A percentile compares a stretch with the other conserved stretches of the same genome.
phyloP scores from a whole-genome alignment of 192 early-diverging fungal species.

The Entomortierella parvispora region DNA sequence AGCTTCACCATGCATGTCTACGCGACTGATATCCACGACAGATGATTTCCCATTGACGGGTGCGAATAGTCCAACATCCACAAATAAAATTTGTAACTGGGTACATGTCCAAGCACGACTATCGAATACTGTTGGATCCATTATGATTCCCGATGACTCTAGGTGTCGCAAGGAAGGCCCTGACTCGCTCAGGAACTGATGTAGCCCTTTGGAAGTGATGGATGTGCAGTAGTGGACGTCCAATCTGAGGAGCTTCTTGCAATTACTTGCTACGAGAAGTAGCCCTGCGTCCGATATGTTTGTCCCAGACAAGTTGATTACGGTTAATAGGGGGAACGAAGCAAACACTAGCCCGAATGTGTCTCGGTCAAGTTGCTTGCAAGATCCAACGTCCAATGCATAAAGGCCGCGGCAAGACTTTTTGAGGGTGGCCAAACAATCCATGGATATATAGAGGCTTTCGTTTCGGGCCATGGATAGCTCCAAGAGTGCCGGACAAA shows the following conservation, averaged over 20 bases:
- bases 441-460: slow-evolving; percentile 1
- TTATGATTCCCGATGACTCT: slow-evolving; percentile 31
- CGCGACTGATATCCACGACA: too few species aligned
- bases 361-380: slow-evolving; percentile 26
- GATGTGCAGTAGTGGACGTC: slow-evolving; percentile 46
- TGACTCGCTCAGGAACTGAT: slow-evolving; percentile 25
- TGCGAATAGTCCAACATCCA: slow-evolving; percentile 42
- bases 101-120: slow-evolving; percentile 24
- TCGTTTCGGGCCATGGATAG: slow-evolving; percentile 43
- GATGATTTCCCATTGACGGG: too few species aligned
- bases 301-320: slow-evolving; percentile 39
- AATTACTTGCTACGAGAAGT: slow-evolving; percentile 23
- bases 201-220: slow-evolving; percentile 34
- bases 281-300: slow-evolving; percentile 19
- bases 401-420: slow-evolving; percentile 24
- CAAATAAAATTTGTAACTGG: slow-evolving; percentile 40
- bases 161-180: slow-evolving; percentile 23
- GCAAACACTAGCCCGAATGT: slow-evolving; percentile 16
- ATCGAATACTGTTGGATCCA: slow-evolving; percentile 38
- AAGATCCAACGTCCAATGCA: slow-evolving; percentile 42
- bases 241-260: slow-evolving; percentile 13
- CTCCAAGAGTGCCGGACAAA: slow-evolving; percentile 32
- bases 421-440: slow-evolving; percentile 7
- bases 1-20: too few species aligned
- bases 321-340: slow-evolving; percentile 19